phyloP scores from a whole-genome alignment of 2,329 filamentous ascomycete genomes.

The Penicillium sclerotigenum region DNA sequence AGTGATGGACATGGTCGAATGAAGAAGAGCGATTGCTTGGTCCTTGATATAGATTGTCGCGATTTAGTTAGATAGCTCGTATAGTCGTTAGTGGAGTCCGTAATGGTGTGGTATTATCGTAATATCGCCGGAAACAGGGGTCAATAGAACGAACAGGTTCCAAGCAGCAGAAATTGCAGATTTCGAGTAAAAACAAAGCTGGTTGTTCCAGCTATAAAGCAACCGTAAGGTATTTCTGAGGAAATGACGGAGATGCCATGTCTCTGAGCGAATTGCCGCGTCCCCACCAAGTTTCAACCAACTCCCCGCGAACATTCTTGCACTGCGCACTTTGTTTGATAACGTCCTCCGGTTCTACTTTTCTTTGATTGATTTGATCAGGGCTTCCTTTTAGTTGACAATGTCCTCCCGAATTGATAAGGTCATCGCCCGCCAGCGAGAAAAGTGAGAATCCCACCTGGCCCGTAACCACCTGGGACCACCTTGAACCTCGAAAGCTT shows the following conservation, averaged over 20 bases:
- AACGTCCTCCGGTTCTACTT: background rate
- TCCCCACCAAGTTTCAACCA: constrained; percentile 19
- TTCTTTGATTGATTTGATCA: background rate
- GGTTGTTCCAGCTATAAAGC: background rate
- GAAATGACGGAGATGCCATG: constrained; percentile 6
- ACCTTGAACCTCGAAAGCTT: background rate
- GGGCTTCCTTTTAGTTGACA: constrained; percentile 3
- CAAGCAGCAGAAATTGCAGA: background rate
- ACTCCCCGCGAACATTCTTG: constrained; percentile 18
- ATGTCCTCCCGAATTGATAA: constrained; percentile 59
- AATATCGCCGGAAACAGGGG: background rate
- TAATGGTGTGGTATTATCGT: background rate
- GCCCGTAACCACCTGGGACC: background rate
- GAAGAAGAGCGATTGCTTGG: background rate
- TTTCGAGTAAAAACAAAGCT: background rate
- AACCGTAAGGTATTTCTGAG: background rate
- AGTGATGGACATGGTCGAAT: background rate
- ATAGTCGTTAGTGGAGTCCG: background rate
- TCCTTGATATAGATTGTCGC: constrained; percentile 1
- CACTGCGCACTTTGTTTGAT: constrained; percentile 1
- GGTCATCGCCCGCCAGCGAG: constrained; percentile 71
- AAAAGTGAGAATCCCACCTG: constrained; percentile 55
- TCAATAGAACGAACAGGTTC: background rate
- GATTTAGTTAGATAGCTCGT: background rate
- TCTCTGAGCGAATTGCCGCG: constrained; percentile 6